phyloP scores from a whole-genome alignment of 768 basidiomycete species.

The Kwoniella mangroviensis region DNA sequence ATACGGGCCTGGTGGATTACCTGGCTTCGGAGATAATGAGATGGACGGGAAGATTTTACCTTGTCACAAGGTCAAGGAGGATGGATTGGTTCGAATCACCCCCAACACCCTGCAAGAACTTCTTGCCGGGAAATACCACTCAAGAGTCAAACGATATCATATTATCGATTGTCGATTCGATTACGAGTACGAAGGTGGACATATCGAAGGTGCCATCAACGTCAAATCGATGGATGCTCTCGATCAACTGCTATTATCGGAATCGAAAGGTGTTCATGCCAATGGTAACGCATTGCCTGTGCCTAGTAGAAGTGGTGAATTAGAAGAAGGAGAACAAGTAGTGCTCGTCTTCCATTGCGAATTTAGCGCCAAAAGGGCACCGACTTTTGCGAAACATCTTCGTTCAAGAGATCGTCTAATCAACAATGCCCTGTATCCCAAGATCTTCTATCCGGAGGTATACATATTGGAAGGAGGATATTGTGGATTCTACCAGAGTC shows the following conservation, averaged over 20 bases:
- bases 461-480: constrained; percentile 98
- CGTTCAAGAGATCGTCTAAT: constrained; percentile 85
- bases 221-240: constrained; percentile 79
- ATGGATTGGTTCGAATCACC: constrained; percentile 90
- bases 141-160: constrained; percentile 70
- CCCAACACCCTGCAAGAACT: constrained; percentile 75
- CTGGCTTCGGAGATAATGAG: constrained; percentile 92
- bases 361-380: constrained; percentile 91
- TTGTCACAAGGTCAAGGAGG: constrained; percentile 90
- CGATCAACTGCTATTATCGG: constrained; percentile 74
- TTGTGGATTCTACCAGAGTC: constrained; percentile 78
- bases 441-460: constrained; percentile 91
- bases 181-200: constrained; percentile 93
- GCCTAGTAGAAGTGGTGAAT: constrained; percentile 69
- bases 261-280: constrained; percentile 46
- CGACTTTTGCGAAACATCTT: constrained; percentile 93
- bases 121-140: constrained; percentile 73
- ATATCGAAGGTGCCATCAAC: constrained; percentile 88
- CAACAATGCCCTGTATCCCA: constrained; percentile 88
- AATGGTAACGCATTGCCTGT: constrained; percentile 57
- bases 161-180: constrained; percentile 97
- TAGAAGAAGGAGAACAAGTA: constrained; percentile 67
- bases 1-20: constrained; percentile 64
- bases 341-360: constrained; percentile 97
- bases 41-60: constrained; percentile 89